phyloP scores from a whole-genome alignment of 352 stramenopile species.

The Phytophthora hibernalis region DNA sequence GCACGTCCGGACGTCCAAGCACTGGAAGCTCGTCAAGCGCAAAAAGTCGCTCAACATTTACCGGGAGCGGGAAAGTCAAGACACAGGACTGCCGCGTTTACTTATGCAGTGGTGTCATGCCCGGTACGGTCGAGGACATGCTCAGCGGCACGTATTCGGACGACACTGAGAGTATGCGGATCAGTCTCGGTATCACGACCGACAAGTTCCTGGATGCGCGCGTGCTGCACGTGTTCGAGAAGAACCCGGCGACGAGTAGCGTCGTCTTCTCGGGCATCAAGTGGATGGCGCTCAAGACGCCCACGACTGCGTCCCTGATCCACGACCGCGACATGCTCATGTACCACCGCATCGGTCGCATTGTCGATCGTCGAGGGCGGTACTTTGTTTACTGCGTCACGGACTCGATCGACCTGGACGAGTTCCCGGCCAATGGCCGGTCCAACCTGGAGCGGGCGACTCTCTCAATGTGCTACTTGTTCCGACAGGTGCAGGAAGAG shows the following conservation, averaged over 20 bases:
- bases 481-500: slow-evolving; percentile 54
- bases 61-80: slow-evolving; percentile 38
- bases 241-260: slow-evolving; percentile 45
- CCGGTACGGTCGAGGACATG: slow-evolving; percentile 65
- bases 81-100: slow-evolving; percentile 10
- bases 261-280: slow-evolving; percentile 73
- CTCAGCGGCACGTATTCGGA: slow-evolving; percentile 57
- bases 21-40: slow-evolving; percentile 67
- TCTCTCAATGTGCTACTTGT: slow-evolving; percentile 72
- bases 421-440: slow-evolving; percentile 50
- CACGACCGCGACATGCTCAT: slow-evolving; percentile 62
- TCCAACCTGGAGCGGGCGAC: slow-evolving; percentile 45
- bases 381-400: slow-evolving; percentile 70
- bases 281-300: slow-evolving; percentile 65
- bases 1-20: slow-evolving; percentile 31
- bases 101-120: slow-evolving; percentile 63
- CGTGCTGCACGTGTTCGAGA: slow-evolving; percentile 67
- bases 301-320: slow-evolving; percentile 40
- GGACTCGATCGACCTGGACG: slow-evolving; percentile 68
- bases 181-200: slow-evolving; percentile 51
- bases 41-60: slow-evolving; percentile 71
- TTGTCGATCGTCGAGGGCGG: slow-evolving; percentile 57
- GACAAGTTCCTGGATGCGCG: slow-evolving; percentile 61
- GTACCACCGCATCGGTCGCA: slow-evolving; percentile 69
- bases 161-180: slow-evolving; percentile 62